These are phyloP conservation scores for Diutina catenulata DNA, from an alignment of 1,139 yeast species.

Conservation along the genomic window DNA sequence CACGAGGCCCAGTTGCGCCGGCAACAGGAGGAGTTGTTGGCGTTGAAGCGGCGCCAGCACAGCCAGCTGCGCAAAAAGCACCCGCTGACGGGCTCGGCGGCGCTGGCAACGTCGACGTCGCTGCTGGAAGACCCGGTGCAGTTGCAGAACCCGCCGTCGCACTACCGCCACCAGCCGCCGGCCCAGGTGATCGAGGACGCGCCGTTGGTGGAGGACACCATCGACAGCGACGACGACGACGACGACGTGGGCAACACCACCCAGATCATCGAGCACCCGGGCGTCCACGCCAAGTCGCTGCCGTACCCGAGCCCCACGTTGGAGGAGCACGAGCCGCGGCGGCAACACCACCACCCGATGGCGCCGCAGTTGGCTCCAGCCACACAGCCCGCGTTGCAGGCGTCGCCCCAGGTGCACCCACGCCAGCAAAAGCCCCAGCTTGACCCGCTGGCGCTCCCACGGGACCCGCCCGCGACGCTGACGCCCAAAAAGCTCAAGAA, in stretches of 20 bases:
- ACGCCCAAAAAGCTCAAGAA: constrained; percentile 11
- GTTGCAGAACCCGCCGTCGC: constrained; percentile 2
- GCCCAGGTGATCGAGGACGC: not conserved
- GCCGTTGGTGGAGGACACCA: too few species aligned
- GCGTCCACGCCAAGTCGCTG: not conserved
- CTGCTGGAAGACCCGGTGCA: not conserved
- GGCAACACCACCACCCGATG: not conserved
- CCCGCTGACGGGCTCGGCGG: not conserved
- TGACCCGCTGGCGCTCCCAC: not conserved
- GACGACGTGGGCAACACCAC: not conserved
- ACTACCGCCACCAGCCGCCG: constrained; percentile 2
- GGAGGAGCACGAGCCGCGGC: not conserved
- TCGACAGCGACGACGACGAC: not conserved
- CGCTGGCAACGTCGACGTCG: not conserved
- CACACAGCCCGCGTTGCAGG: not conserved
- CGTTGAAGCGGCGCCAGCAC: too few species aligned
- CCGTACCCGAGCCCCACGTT: constrained; percentile 1
- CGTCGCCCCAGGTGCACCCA: not conserved
- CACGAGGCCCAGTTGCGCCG: not conserved
- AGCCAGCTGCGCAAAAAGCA: too few species aligned
- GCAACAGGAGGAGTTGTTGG: too few species aligned
- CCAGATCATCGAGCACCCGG: not conserved
- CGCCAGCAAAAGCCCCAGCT: not conserved
- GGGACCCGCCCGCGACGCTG: not conserved
- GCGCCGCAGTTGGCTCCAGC: not conserved